phyloP scores from a whole-genome alignment of 495 filamentous ascomycete species.

The Jackrogersella minutella region DNA sequence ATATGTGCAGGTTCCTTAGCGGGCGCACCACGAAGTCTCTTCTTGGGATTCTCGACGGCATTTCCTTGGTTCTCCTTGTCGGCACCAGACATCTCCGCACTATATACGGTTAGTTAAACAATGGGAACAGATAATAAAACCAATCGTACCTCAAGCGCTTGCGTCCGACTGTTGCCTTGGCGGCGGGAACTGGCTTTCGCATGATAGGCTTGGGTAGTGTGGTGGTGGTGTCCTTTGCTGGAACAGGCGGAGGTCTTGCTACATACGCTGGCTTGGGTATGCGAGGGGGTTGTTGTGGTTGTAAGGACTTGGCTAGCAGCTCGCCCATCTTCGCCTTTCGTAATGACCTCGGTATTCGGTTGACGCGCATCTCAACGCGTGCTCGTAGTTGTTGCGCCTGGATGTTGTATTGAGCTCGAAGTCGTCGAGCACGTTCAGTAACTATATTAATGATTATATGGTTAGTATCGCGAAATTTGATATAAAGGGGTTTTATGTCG shows the following conservation, averaged over 20 bases:
- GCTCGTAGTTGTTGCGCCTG: constrained; percentile 84
- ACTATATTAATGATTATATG: constrained; percentile 61
- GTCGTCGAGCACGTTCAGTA: constrained; percentile 87
- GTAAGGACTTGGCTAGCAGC: constrained; percentile 61
- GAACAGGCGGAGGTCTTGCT: constrained; percentile 41
- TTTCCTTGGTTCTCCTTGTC: constrained; percentile 79
- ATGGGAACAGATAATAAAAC: constrained; percentile 10
- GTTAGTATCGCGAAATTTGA: constrained; percentile 6
- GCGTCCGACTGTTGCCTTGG: constrained; percentile 48
- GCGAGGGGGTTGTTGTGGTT: constrained; percentile 28
- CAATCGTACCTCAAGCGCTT: constrained; percentile 72
- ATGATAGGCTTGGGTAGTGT: constrained; percentile 37
- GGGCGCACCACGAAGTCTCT: constrained; percentile 46
- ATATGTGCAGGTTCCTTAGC: constrained; percentile 31
- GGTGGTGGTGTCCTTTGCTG: constrained; percentile 37
- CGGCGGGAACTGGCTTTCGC: constrained; percentile 41
- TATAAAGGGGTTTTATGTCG: neutral
- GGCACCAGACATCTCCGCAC: constrained; percentile 69
- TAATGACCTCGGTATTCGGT: constrained; percentile 83
- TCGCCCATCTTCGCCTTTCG: constrained; percentile 87
- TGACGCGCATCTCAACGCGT: constrained; percentile 92
- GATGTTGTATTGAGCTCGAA: constrained; percentile 87
- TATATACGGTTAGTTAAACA: constrained; percentile 47
- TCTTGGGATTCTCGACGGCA: constrained; percentile 62
- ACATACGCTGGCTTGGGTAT: constrained; percentile 38